Evolutionary conservation across 352 stramenopile genomes (phyloP).

Genomic region (Phytopythium litorale): DNA sequence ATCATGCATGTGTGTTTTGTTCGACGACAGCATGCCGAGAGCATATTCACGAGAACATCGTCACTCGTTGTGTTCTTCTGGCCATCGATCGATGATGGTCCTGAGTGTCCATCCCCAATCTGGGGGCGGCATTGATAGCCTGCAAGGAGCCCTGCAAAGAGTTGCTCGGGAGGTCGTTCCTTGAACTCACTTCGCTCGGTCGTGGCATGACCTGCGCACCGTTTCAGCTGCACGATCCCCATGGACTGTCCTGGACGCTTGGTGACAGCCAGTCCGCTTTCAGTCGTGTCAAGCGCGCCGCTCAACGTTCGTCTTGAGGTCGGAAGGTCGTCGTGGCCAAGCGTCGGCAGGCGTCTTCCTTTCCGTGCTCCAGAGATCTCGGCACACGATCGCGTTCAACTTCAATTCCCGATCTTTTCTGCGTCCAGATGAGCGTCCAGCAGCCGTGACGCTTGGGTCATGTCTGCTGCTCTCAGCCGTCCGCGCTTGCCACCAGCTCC

Average conservation of each 20-base stretch:
- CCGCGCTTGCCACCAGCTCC: not conserved
- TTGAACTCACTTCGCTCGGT: too few relatives aligned
- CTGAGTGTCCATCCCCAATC: not conserved
- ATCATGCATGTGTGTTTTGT: too few relatives aligned
- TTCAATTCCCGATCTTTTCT: conserved; percentile 1
- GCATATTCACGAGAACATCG: not conserved
- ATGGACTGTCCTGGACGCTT: not conserved
- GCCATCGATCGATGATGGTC: not conserved
- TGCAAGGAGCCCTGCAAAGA: too few relatives aligned
- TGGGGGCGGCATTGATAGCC: not conserved
- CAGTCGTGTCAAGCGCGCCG: not conserved
- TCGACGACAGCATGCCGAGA: too few relatives aligned
- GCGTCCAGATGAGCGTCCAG: not conserved
- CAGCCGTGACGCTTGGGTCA: not conserved
- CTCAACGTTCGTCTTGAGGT: not conserved
- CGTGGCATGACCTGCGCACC: not conserved
- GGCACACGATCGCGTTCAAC: not conserved
- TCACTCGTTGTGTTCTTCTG: not conserved
- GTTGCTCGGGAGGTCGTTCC: too few relatives aligned
- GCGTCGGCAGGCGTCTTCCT: not conserved
- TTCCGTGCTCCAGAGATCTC: not conserved
- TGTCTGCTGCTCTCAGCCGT: not conserved
- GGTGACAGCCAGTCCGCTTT: not conserved
- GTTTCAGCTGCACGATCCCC: not conserved
- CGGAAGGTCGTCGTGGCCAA: not conserved